Percentiles rank a stretch among this genome's conserved stretches.
Conservation (phyloP, 148 eudicot genomes). For the Fagopyrum homotropicum region DNA sequence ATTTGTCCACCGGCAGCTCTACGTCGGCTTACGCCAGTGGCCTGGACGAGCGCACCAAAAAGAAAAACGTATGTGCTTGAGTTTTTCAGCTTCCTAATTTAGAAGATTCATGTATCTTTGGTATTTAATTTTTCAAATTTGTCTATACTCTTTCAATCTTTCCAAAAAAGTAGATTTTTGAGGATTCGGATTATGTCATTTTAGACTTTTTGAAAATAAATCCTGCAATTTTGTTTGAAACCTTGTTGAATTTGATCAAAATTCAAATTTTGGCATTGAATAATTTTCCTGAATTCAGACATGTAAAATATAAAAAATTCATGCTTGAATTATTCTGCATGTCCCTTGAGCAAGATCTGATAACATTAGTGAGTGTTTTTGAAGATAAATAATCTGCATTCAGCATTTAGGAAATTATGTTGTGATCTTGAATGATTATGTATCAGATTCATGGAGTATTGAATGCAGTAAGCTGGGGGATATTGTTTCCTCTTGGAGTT, state of each 20-base stretch:
- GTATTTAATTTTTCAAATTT: background rate
- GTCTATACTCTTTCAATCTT: conserved; percentile 10
- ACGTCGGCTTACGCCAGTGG: conserved; percentile 13
- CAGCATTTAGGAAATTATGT: background rate
- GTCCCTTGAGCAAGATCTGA: too few species aligned
- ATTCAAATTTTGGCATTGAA: too few species aligned
- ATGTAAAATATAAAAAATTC: background rate
- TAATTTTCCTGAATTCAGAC: background rate
- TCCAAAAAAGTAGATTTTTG: background rate
- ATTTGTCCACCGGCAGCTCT: conserved; percentile 27
- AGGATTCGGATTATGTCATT: background rate
- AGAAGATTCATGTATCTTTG: too few species aligned
- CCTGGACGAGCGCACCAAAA: conserved; percentile 21
- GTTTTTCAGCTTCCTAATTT: too few species aligned
- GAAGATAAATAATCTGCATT: background rate
- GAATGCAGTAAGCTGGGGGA: conserved; percentile 92
- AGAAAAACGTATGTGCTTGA: conserved; percentile 40
- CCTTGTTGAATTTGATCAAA: too few species aligned
- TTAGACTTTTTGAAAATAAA: background rate
- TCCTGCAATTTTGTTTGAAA: too few species aligned
- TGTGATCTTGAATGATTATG: conserved; percentile 8
- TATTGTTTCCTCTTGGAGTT: conserved; percentile 71
- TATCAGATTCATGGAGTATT: conserved; percentile 83
- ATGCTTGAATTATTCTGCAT: background rate
- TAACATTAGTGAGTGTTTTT: too few species aligned